Conservation (phyloP, 352 stramenopile genomes). For the Phytophthora kernoviae region DNA sequence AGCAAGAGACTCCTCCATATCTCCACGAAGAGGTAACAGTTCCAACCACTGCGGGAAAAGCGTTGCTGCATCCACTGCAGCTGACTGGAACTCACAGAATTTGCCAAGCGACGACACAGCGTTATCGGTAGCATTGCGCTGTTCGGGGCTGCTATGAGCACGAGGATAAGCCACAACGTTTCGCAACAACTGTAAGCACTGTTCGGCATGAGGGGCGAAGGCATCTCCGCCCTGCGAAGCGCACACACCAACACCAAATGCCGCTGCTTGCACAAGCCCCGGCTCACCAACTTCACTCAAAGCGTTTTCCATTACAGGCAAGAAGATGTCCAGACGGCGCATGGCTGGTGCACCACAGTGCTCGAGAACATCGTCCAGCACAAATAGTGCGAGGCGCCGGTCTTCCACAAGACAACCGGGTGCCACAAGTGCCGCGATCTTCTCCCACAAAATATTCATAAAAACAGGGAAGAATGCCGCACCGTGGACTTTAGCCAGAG, state of each 20-base stretch:
- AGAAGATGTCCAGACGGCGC: constrained; percentile 59
- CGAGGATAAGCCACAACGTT: constrained; percentile 60
- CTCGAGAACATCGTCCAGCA: constrained; percentile 88
- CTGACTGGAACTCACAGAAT: constrained; percentile 69
- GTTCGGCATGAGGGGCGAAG: constrained; percentile 58
- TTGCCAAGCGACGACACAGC: constrained; percentile 76
- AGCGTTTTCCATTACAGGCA: constrained; percentile 69
- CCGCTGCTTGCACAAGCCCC: constrained; percentile 66
- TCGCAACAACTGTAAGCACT: constrained; percentile 60
- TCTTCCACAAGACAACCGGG: constrained; percentile 78
- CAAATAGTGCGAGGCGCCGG: constrained; percentile 83
- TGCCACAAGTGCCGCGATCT: constrained; percentile 66
- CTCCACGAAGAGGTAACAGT: constrained; percentile 73
- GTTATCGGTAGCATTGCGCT: constrained; percentile 83
- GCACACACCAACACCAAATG: constrained; percentile 78
- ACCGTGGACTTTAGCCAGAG: constrained; percentile 74
- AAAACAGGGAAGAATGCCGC: constrained; percentile 79
- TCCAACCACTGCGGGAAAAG: constrained; percentile 77
- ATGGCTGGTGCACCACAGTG: constrained; percentile 63
- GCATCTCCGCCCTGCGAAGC: constrained; percentile 51
- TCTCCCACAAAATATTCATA: constrained; percentile 75
- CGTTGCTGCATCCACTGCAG: constrained; percentile 44
- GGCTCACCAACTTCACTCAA: constrained; percentile 64
- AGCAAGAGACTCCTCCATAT: constrained; percentile 75
- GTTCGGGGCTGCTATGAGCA: constrained; percentile 44